A percentile compares a stretch with the other conserved stretches of the same genome.
Evolutionary conservation across 2,329 filamentous ascomycete species (phyloP).

Genomic region (Aspergillus sp.): DNA sequence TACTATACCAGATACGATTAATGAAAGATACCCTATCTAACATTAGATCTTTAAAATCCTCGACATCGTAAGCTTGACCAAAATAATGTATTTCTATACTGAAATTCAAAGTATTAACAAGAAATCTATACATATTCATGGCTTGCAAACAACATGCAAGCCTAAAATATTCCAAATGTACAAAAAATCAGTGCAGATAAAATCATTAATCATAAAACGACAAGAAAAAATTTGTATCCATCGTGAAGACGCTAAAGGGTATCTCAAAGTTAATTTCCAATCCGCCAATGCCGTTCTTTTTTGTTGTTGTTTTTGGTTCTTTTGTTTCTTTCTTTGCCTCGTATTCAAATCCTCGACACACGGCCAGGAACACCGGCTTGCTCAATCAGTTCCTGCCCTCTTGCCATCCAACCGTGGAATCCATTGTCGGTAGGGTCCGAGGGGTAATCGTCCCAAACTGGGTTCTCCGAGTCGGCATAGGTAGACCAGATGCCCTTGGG

Average conservation of each 20-base stretch:
- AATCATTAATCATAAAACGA: slow-evolving; percentile 22
- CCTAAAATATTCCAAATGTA: slow-evolving; percentile 4
- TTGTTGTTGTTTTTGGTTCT: neutral
- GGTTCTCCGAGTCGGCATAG: slow-evolving; percentile 36
- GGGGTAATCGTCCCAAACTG: slow-evolving; percentile 42
- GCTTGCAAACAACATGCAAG: neutral
- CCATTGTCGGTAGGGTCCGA: slow-evolving; percentile 32
- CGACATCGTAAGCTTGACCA: neutral
- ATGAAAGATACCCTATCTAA: neutral
- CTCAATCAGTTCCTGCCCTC: slow-evolving; percentile 35
- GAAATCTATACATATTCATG: slow-evolving; percentile 1
- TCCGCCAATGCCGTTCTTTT: slow-evolving; percentile 10
- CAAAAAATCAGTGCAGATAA: neutral
- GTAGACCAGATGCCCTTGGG: slow-evolving; percentile 37
- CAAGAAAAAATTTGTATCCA: slow-evolving; percentile 10
- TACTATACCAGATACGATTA: no score
- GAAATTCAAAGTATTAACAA: slow-evolving; percentile 7
- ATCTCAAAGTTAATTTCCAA: slow-evolving; percentile 29
- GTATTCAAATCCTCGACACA: slow-evolving; percentile 18
- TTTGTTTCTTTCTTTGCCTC: neutral
- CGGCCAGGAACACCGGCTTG: slow-evolving; percentile 33
- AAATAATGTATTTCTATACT: slow-evolving; percentile 12
- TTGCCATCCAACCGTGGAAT: slow-evolving; percentile 37
- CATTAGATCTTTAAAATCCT: neutral
- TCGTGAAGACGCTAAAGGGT: slow-evolving; percentile 23